phyloP scores from a whole-genome alignment of 2,329 filamentous ascomycete species.

The Penicillium sp. region DNA sequence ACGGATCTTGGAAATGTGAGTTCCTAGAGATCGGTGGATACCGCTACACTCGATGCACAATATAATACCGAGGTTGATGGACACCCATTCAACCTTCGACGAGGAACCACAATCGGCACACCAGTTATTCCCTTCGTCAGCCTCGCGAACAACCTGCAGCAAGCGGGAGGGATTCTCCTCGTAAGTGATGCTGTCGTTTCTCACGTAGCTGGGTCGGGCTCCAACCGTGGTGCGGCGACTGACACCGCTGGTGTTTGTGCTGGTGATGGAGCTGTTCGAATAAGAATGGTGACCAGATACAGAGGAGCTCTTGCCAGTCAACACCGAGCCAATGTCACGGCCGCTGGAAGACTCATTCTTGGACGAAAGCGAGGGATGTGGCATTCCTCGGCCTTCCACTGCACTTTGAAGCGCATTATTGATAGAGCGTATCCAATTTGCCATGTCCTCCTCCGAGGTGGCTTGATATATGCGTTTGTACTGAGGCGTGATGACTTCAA shows the following conservation, averaged over 20 bases:
- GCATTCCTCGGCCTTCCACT: slow-evolving; percentile 76
- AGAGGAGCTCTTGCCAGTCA: slow-evolving; percentile 85
- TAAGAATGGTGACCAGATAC: slow-evolving; percentile 61
- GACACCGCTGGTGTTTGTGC: slow-evolving; percentile 68
- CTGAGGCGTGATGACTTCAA: slow-evolving; percentile 96
- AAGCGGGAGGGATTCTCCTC: slow-evolving; percentile 86
- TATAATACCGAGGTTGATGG: slow-evolving; percentile 94
- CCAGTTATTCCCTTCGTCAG: slow-evolving; percentile 89
- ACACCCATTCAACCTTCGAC: slow-evolving; percentile 97
- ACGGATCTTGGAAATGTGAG: slow-evolving; percentile 96
- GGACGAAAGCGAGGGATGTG: slow-evolving; percentile 52
- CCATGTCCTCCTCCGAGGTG: slow-evolving; percentile 97
- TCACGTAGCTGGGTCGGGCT: slow-evolving; percentile 75
- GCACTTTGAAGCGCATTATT: slow-evolving; percentile 97
- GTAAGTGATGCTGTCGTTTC: slow-evolving; percentile 71
- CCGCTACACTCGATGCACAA: slow-evolving; percentile 98
- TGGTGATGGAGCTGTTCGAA: slow-evolving; percentile 50
- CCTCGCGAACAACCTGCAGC: slow-evolving; percentile 83
- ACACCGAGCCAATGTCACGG: slow-evolving; percentile 87
- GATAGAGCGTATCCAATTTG: slow-evolving; percentile 92
- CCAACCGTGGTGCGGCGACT: slow-evolving; percentile 89
- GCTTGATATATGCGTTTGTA: slow-evolving; percentile 97
- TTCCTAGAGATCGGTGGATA: slow-evolving; percentile 93
- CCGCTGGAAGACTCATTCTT: slow-evolving; percentile 66
- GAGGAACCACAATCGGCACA: slow-evolving; percentile 94